These are phyloP conservation scores for Citrus maxima DNA, from an alignment of 345 rosid genomes.

Conservation along the genomic window DNA sequence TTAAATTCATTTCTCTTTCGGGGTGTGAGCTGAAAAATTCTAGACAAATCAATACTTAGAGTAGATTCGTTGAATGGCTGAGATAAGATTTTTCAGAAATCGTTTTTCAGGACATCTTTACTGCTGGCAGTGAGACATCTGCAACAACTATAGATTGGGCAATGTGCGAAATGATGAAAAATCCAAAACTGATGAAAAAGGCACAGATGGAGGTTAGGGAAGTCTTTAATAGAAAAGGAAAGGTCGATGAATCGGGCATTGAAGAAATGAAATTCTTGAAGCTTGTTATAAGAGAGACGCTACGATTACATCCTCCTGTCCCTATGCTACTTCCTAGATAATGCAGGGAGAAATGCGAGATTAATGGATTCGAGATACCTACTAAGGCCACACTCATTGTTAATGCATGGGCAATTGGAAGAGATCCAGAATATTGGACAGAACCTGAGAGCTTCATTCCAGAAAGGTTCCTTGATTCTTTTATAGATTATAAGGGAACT, in stretches of 20 bases:
- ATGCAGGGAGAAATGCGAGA: background rate
- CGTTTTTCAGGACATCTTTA: slow-evolving; percentile 23
- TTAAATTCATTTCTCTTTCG: background rate
- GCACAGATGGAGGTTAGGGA: slow-evolving; percentile 28
- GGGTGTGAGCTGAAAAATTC: no score
- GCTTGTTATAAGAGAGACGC: slow-evolving; percentile 22
- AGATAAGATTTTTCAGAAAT: background rate
- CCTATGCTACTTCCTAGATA: slow-evolving; percentile 25
- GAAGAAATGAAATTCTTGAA: slow-evolving; percentile 17
- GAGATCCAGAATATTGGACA: slow-evolving; percentile 3
- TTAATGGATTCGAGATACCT: slow-evolving; percentile 5
- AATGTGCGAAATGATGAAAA: slow-evolving; percentile 24
- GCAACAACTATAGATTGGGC: slow-evolving; percentile 28
- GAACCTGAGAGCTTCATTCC: slow-evolving; percentile 10
- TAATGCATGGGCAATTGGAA: slow-evolving; percentile 13
- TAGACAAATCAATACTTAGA: no score
- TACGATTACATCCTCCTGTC: slow-evolving; percentile 25
- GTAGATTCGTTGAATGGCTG: background rate
- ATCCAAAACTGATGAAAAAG: slow-evolving; percentile 20
- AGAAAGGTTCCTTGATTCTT: slow-evolving; percentile 22
- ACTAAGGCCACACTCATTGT: background rate
- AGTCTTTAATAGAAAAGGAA: slow-evolving; percentile 6
- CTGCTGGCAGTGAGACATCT: slow-evolving; percentile 29
- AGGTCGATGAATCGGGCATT: slow-evolving; percentile 16
- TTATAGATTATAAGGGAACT: slow-evolving; percentile 19